Evolutionary conservation across 805 yeast genomes (phyloP), one percentile per base, ranked within the genome.

Genomic region (Saccharomycopsis synnaedendra): DNA sequence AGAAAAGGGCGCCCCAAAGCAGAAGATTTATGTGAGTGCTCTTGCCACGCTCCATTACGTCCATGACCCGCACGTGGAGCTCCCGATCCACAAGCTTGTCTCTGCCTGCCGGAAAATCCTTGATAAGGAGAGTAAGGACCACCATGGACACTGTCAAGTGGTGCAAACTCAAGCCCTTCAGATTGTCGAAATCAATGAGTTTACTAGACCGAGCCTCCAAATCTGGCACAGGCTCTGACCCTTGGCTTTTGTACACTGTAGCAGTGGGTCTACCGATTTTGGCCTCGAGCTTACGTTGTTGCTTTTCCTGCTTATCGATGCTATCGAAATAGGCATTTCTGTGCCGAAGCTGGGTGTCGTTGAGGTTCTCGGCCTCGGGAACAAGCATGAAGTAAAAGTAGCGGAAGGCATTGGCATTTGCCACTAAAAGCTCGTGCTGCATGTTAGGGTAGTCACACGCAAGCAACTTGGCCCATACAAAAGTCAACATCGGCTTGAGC

Each of bases 391-490:
- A 78, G 41, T 87, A 77, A 61, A 93, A 93, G 62, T 93, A 50
- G 32, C 35, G 43, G 39, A 37, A 50, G 33, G 49, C 32, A 29
- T 49, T 49, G 19, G 44, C 46, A 34, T 31, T 42, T 27, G 47
- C 29, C 5, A 48, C 43, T 33, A 32, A 76, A 32, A 93, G 72
- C 59, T 93, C 98, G 53, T 82, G 88, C 62, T 93, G 98, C 3
- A 96, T 86, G 58, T 84, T 82, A 54, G 78, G 75, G 61, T 84
- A 82, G 63, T 90, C 97, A 29, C 93, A 94, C 3, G 97, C 89
- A 93, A 93, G 87, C 28, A 93, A 87, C 55, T 97, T 72, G 0
- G 97, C 96, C 98, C 98, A 93, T 47, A 93, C 93, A 58, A 90
- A 93, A 1, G 93, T 93, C 49, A 93, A 66, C 3, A 90, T 95